Base-by-base conservation (phyloP, 495 filamentous ascomycete genomes). In the Tuber brumale region DNA sequence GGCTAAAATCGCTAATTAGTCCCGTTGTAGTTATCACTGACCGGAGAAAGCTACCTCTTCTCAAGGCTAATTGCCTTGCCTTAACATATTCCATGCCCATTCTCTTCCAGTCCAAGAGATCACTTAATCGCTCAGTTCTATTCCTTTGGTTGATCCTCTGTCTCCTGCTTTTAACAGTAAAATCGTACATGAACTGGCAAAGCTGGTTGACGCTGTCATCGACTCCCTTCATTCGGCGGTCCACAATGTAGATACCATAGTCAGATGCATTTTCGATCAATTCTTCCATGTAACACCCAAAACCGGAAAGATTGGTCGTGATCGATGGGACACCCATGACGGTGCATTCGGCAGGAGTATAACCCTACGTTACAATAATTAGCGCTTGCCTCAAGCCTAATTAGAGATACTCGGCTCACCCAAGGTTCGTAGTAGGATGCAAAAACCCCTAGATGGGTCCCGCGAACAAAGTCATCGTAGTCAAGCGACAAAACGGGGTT, bases 71-170 rank as follows among this genome's bases (percentile, higher is more conserved):
- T 84, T 98, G 96, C 48, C 95, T 89, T 46, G 95, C 95, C 86
- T 99, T 99, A 85, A 97, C 92, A 80, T 99, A 99, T 84, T 99
- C 95, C 92, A 97, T 89, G 18, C 95, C 95, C 95, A 99, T 99
- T 61, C 95, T 88, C 87, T 99, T 99, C 95, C 95, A 99, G 85
- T 99, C 95, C 70, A 99, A 86, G 44, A 99, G 87, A 83, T 99
- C 95, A 80, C 94, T 96, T 71, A 99, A 86, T 37, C 95, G 89
- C 85, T 99, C 95, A 0, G 96, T 98, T n/a, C 95, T 90, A 86
- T 99, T 99, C 27, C 95, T 90, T 86, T 97, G 96, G 86, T 99
- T 99, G 86, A 99, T 99, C 35, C 95, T 91, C 84, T 99, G 95
- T 48, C 95, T 90, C 75, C 94, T 90, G 84, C 93, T 97, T 89